Base-by-base conservation (phyloP, 805 yeast species). In the Ogataea polymorpha region DNA sequence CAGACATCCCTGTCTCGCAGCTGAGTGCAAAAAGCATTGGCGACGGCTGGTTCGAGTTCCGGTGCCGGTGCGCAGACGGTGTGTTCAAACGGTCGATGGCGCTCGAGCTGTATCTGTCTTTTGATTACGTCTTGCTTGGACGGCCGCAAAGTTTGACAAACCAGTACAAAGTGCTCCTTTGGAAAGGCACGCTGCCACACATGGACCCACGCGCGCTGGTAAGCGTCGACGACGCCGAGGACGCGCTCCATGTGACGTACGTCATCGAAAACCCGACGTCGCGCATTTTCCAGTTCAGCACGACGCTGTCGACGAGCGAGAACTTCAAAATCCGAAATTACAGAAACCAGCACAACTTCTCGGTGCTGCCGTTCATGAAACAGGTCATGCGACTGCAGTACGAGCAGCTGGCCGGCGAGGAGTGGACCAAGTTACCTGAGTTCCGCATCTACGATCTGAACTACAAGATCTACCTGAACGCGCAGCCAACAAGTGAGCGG, bases 261-360 rank as follows among this genome's bases (percentile, higher is more conserved):
- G 68, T 71, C 37, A 54, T 86, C 35, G 95, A 86, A 55, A 86
- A 86, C 54, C 89, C 95, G 11, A 82, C 95, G 0, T 70, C 83
- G 2, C 68, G 82, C 32, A 72, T 82, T 2, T 78, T 87, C 48
- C 77, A 79, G 9, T 87, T 84, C 46, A 53, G 61, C 18, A 53
- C 59, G 1, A 41, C 63, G 6, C 41, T 62, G 14, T 38, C 51
- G 6, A 41, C 55, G 8, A 49, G 53, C 28, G 59, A 47, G 21
- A 45, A 54, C 9, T 45, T 62, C 51, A 45, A 44, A 26, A 50
- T 59, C 17, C 26, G 47, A 17, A 55, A 51, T 32, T 54, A 53
- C 40, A 62, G 46, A 42, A 62, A 38, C 61, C 72, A 42, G 32
- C 39, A 40, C 47, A 66, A 50, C 17, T 65, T 75, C 44, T 72